Conservation (phyloP, 257 asterid genomes). For the Oldenlandia corymbosa region DNA sequence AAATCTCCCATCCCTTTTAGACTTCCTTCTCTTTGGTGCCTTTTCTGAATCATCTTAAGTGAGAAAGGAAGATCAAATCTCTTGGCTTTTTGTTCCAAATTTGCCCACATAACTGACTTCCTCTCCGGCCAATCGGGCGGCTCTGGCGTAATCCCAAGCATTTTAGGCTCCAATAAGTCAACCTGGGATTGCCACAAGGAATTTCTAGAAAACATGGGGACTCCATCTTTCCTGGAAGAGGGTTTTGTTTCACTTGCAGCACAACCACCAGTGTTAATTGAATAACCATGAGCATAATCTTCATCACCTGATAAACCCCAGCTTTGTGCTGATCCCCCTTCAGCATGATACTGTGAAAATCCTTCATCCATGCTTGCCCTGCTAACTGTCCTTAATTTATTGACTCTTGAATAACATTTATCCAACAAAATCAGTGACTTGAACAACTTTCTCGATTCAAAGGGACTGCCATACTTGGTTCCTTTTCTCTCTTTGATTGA, state of each 20-base stretch:
- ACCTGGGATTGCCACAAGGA: slow-evolving; percentile 37
- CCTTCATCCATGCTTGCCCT: slow-evolving; percentile 38
- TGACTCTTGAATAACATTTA: slow-evolving; percentile 21
- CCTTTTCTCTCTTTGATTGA: slow-evolving; percentile 14
- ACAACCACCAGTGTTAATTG: background rate
- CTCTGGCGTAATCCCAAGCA: slow-evolving; percentile 77
- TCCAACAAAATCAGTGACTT: slow-evolving; percentile 25
- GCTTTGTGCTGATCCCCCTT: slow-evolving; percentile 24
- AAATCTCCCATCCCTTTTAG: slow-evolving; percentile 23
- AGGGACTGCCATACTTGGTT: slow-evolving; percentile 19
- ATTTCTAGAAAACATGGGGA: slow-evolving; percentile 14
- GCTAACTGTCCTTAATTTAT: slow-evolving; percentile 28
- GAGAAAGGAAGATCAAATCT: slow-evolving; percentile 68
- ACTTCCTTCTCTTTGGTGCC: slow-evolving; percentile 38
- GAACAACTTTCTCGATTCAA: slow-evolving; percentile 21
- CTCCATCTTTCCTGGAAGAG: slow-evolving; percentile 10
- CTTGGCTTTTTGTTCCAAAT: slow-evolving; percentile 66
- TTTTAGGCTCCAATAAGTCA: slow-evolving; percentile 71
- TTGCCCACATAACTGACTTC: slow-evolving; percentile 40
- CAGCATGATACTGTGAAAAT: slow-evolving; percentile 18
- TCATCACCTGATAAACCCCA: slow-evolving; percentile 15
- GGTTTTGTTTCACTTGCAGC: slow-evolving; percentile 22
- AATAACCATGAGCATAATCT: slow-evolving; percentile 10
- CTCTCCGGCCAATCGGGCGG: slow-evolving; percentile 66
- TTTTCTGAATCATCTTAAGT: slow-evolving; percentile 75